A percentile compares a stretch with the other conserved stretches of the same genome.
phyloP scores from a whole-genome alignment of 1,284 basidiomycete species.

The Cryptococcus depauperatus region DNA sequence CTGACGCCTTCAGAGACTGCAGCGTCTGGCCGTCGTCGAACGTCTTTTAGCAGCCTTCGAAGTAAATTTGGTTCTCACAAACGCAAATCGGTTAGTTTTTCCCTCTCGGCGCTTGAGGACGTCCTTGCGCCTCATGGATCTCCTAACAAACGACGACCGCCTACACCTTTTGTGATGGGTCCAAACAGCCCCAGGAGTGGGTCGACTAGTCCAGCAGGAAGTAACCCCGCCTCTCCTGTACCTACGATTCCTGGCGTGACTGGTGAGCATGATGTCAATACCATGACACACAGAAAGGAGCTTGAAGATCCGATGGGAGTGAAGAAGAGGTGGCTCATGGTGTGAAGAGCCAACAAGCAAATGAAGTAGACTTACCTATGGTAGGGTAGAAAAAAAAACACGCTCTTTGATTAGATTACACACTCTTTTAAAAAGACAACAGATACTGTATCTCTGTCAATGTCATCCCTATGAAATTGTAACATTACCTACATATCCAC shows the following conservation, averaged over 20 bases:
- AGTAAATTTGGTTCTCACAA: slow-evolving; percentile 14
- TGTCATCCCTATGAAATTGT: too few species aligned
- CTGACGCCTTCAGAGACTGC: slow-evolving; percentile 4
- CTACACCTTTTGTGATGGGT: slow-evolving; percentile 25
- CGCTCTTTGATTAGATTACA: slow-evolving; percentile 1
- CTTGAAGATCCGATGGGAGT: slow-evolving; percentile 27
- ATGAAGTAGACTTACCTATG: too few species aligned
- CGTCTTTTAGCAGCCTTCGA: background rate
- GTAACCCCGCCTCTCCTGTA: background rate
- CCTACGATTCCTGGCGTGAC: background rate
- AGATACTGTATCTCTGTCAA: too few species aligned
- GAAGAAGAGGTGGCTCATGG: slow-evolving; percentile 29
- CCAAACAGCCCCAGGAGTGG: slow-evolving; percentile 7
- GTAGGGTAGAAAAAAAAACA: background rate
- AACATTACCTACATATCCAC: background rate
- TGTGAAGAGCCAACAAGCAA: slow-evolving; percentile 3
- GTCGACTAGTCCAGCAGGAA: slow-evolving; percentile 3
- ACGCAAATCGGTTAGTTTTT: slow-evolving; percentile 30
- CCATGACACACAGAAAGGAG: slow-evolving; percentile 14
- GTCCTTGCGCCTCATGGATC: slow-evolving; percentile 6
- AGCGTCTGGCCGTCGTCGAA: background rate
- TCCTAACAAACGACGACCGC: slow-evolving; percentile 16
- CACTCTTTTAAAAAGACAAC: background rate
- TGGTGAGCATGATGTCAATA: background rate
- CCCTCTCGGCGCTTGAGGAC: slow-evolving; percentile 25